Evolutionary conservation across 2,329 filamentous ascomycete species (phyloP).

Genomic region (Sordariomycetes sp.): DNA sequence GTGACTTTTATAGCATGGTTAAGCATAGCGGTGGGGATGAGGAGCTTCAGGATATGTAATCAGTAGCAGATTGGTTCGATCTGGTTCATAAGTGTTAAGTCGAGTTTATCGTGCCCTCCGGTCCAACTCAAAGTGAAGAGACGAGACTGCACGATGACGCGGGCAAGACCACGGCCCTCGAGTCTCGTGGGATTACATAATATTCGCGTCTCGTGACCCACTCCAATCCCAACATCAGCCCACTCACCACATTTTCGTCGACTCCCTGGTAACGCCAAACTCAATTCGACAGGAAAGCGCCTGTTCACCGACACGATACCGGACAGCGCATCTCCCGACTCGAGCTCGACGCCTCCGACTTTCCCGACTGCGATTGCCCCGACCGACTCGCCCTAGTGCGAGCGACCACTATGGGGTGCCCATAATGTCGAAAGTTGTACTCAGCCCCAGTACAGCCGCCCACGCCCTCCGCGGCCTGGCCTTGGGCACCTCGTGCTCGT

Average conservation of each 20-base stretch:
- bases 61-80: neutral
- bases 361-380: neutral
- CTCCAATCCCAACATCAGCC: neutral
- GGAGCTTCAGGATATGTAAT: constrained; percentile 5
- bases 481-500: constrained; percentile 42
- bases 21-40: constrained; percentile 39
- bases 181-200: neutral
- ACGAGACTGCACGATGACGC: no score
- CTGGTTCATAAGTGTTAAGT: neutral
- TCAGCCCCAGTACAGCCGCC: constrained; percentile 41
- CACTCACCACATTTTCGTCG: neutral
- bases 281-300: neutral
- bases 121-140: no score
- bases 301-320: neutral
- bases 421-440: constrained; percentile 2
- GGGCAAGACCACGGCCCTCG: no score
- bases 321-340: neutral
- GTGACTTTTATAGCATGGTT: constrained; percentile 40
- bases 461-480: constrained; percentile 41
- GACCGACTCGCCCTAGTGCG: neutral
- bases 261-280: neutral
- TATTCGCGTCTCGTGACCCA: neutral
- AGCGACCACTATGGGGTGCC: neutral
- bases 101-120: no score
- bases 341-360: neutral